A percentile compares a stretch with the other conserved stretches of the same genome.
Conservation (phyloP, 768 basidiomycete genomes). For the Leucocoprinus leucothites region DNA sequence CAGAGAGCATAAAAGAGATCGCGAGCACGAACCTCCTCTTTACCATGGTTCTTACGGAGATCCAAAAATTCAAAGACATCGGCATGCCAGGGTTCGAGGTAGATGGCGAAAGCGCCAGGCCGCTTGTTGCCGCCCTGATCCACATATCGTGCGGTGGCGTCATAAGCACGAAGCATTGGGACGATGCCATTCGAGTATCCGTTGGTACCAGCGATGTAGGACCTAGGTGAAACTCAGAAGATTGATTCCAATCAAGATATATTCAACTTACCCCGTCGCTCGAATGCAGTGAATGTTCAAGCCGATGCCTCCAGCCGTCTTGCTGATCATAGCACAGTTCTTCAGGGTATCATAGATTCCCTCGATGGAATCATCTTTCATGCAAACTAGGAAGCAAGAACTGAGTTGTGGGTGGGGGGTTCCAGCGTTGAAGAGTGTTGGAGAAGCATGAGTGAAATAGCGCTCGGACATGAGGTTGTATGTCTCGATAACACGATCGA, state of each 20-base stretch:
- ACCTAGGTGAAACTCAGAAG: conserved; percentile 44
- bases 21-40: conserved; percentile 94
- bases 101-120: conserved; percentile 97
- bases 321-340: conserved; percentile 98
- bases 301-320: conserved; percentile 98
- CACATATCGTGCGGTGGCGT: conserved; percentile 97
- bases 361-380: conserved; percentile 99
- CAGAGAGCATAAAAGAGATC: conserved; percentile 98
- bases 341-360: conserved; percentile 99
- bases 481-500: conserved; percentile 87
- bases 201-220: conserved; percentile 98
- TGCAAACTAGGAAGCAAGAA: conserved; percentile 96
- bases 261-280: conserved; percentile 70
- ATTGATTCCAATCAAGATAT: background rate
- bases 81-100: conserved; percentile 98
- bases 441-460: conserved; percentile 97
- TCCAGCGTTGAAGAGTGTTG: conserved; percentile 97
- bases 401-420: conserved; percentile 94
- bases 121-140: conserved; percentile 99
- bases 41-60: conserved; percentile 97
- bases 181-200: conserved; percentile 99
- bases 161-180: conserved; percentile 97
- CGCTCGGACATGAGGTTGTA: conserved; percentile 97
- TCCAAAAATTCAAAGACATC: conserved; percentile 98
- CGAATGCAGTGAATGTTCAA: conserved; percentile 95